Evolutionary conservation across 345 rosid genomes (phyloP), one percentile per base, ranked within the genome.

Genomic region (Corchorus olitorius): DNA sequence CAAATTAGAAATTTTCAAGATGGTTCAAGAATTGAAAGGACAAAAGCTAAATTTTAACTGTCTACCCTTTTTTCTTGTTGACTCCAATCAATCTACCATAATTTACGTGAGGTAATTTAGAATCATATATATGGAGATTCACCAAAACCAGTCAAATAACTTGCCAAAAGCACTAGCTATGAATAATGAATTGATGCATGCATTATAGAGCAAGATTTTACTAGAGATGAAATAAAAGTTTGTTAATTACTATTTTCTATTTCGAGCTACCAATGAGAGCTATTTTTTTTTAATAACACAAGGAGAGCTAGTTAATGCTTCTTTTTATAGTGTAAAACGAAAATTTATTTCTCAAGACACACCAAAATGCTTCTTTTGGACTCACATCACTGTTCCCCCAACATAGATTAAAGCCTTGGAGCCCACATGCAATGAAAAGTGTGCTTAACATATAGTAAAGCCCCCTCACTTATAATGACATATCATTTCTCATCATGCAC

Each of bases 371-470:
- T 60, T 16, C 8, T 12, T 27, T 39, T 27, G 65, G 17, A 39
- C 63, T 56, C 61, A 58, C 13, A 20, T 8, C 8, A 61, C 27
- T 39, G 20, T 39, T 39, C 39, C 61, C 33, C 27, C 34, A 49
- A 74, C 71, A 81, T 52, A 43, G 71, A 68, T 68, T 15, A 16
- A 27, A 53, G 65, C 13, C 65, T 56, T 55, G 50, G 78, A 79
- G 77, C 84, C 87, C 61, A 73, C 77, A 73, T 72, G 76, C 76
- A 69, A 49, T 76, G 37, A 73, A 50, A 72, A 69, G 41, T 52
- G 71, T 27, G 27, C 70, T 69, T 14, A n/a, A 56, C 81, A 77
- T 49, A 39, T 64, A 27, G 75, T 75, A 75, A 75, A 67, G 55
- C 78, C 79, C 81, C 43, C 43, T 27, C 72, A 70, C 79, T 43